Percentiles rank a stretch among this genome's conserved stretches.
phyloP scores from a whole-genome alignment of 2,329 filamentous ascomycete genomes.

The Zymoseptoria pseudotritici region DNA sequence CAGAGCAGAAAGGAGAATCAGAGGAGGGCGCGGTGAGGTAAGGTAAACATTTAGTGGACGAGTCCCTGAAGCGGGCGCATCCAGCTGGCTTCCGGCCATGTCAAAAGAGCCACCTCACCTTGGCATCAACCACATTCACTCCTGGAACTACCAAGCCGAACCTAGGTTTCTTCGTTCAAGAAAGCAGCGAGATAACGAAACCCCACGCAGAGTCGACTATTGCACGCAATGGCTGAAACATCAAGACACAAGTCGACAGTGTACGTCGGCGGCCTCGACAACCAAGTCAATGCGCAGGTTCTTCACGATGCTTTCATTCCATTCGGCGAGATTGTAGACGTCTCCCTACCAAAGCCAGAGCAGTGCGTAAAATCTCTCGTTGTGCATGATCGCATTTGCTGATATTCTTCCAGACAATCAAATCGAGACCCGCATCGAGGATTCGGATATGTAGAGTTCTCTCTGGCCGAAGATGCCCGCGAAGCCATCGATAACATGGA shows the following conservation, averaged over 20 bases:
- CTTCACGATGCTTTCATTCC: constrained; percentile 90
- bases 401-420: constrained; percentile 42
- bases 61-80: background rate
- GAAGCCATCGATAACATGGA: constrained; percentile 99
- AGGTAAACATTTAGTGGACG: background rate
- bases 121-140: background rate
- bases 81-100: background rate
- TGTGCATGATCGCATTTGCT: background rate
- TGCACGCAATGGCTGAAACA: constrained; percentile 63
- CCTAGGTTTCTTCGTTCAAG: no score
- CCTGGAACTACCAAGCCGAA: background rate
- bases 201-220: background rate
- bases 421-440: constrained; percentile 75
- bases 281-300: constrained; percentile 64
- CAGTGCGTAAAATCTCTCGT: constrained; percentile 34
- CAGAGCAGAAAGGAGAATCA: background rate
- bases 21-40: background rate
- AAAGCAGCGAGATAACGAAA: no score
- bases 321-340: constrained; percentile 90
- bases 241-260: constrained; percentile 76
- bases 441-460: constrained; percentile 95
- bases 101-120: background rate
- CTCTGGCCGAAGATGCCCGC: constrained; percentile 73
- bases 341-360: constrained; percentile 84
- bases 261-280: constrained; percentile 82